Percentiles rank a stretch among this genome's conserved stretches.
Conservation (phyloP, 1,284 basidiomycete genomes). For the Amylostereum chailletii region DNA sequence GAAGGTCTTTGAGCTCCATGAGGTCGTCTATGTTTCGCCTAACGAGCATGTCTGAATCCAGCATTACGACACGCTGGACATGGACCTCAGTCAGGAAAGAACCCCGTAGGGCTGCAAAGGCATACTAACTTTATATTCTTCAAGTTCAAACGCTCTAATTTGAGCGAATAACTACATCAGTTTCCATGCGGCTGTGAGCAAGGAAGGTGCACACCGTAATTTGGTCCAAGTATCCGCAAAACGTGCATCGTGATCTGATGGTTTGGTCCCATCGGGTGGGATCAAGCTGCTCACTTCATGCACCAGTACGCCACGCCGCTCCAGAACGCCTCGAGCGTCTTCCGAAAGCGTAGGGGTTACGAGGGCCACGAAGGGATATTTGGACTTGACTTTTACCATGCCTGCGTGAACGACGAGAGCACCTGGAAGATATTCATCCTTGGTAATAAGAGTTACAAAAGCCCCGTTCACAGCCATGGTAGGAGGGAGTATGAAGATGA, state of each 20-base stretch:
- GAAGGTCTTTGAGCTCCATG: conserved; percentile 56
- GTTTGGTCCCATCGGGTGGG: conserved; percentile 38
- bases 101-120: neutral
- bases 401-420: conserved; percentile 67
- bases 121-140: conserved; percentile 61
- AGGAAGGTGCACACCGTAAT: conserved; percentile 44
- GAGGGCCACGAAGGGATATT: conserved; percentile 80
- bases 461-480: conserved; percentile 31
- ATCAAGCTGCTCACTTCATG: conserved; percentile 53
- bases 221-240: conserved; percentile 91
- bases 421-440: conserved; percentile 63
- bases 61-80: conserved; percentile 65
- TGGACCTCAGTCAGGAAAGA: conserved; percentile 5
- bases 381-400: conserved; percentile 53
- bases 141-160: conserved; percentile 62
- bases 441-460: conserved; percentile 63
- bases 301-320: conserved; percentile 42
- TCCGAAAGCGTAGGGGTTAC: conserved; percentile 55
- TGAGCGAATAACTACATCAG: neutral
- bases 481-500: conserved; percentile 3
- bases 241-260: conserved; percentile 49
- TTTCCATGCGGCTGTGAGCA: neutral
- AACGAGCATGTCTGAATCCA: conserved; percentile 92
- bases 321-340: conserved; percentile 46
- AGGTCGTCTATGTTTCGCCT: conserved; percentile 88